Evolutionary conservation across 2,329 filamentous ascomycete species (phyloP).

Genomic region (Kalmusia sp.): DNA sequence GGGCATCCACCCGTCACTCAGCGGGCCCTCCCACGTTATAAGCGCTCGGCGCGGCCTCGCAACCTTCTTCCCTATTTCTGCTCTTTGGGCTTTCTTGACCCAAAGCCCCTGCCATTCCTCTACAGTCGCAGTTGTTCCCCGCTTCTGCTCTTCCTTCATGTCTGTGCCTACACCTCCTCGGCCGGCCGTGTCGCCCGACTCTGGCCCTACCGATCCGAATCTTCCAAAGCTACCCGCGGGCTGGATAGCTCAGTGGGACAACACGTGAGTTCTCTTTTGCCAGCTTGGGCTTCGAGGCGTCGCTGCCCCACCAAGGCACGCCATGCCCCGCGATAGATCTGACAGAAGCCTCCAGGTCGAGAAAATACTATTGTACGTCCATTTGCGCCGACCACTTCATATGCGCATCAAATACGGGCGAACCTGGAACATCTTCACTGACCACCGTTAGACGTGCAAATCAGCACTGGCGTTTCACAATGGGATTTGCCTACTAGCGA

Average conservation of each 20-base stretch:
- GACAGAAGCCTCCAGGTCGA: conserved; percentile 38
- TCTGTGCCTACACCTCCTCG: conserved; percentile 45
- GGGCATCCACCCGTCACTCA: conserved; percentile 21
- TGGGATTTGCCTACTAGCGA: conserved; percentile 75
- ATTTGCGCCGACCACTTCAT: background rate
- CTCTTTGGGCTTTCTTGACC: background rate
- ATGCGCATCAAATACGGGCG: too few relatives aligned
- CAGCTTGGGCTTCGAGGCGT: background rate
- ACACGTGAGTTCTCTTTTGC: conserved; percentile 34
- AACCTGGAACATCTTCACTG: background rate
- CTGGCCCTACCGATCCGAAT: conserved; percentile 47
- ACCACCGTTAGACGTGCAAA: conserved; percentile 62
- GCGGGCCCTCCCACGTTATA: conserved; percentile 25
- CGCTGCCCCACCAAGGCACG: conserved; percentile 5
- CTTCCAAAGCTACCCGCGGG: conserved; percentile 47
- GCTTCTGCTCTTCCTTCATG: conserved; percentile 28
- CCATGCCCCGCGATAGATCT: conserved; percentile 24
- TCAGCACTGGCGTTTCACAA: conserved; percentile 74
- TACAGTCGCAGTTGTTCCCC: conserved; percentile 3
- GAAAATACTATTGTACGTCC: conserved; percentile 49
- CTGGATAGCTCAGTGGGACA: conserved; percentile 52
- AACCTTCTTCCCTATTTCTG: conserved; percentile 7
- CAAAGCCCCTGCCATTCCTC: background rate
- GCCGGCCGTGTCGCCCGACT: conserved; percentile 46
- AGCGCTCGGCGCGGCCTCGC: conserved; percentile 23